phyloP scores from a whole-genome alignment of 768 basidiomycete species.

The Asterophora lycoperdoides region DNA sequence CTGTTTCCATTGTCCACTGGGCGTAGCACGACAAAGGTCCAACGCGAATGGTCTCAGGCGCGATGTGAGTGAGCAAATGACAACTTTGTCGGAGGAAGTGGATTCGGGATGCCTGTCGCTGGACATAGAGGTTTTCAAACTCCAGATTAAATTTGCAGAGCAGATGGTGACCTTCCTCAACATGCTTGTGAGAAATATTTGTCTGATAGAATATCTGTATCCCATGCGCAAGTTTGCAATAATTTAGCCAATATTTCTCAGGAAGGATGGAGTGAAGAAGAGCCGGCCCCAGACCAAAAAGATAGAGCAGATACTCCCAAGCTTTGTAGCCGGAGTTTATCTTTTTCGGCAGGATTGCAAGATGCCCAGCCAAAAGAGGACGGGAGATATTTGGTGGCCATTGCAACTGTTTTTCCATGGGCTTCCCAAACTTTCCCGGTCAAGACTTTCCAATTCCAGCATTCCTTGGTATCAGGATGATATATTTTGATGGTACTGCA shows the following conservation, averaged over 20 bases:
- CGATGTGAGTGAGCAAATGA: constrained; percentile 9
- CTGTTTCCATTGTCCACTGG: constrained; percentile 17
- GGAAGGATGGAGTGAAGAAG: constrained; percentile 25
- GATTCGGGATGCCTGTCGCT: not conserved
- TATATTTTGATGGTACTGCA: constrained; percentile 26
- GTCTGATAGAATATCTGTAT: constrained; percentile 23
- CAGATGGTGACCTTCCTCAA: constrained; percentile 1
- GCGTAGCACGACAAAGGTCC: not conserved
- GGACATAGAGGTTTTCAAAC: constrained; percentile 10
- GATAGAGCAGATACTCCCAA: no score
- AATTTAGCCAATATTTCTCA: constrained; percentile 18
- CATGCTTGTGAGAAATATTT: constrained; percentile 7
- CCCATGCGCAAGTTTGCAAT: no score
- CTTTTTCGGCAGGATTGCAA: no score
- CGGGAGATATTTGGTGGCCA: constrained; percentile 7
- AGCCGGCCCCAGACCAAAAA: constrained; percentile 25
- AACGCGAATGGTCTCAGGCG: no score
- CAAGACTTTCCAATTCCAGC: constrained; percentile 8
- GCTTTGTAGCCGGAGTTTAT: no score
- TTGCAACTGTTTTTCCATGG: constrained; percentile 9
- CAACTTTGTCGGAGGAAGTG: constrained; percentile 3
- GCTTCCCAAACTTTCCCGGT: constrained; percentile 3
- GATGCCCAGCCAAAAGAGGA: constrained; percentile 24
- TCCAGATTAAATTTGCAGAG: no score
- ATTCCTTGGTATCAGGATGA: constrained; percentile 3